Base-by-base conservation (phyloP, 768 basidiomycete genomes). In the Mrakia blollopis region DNA sequence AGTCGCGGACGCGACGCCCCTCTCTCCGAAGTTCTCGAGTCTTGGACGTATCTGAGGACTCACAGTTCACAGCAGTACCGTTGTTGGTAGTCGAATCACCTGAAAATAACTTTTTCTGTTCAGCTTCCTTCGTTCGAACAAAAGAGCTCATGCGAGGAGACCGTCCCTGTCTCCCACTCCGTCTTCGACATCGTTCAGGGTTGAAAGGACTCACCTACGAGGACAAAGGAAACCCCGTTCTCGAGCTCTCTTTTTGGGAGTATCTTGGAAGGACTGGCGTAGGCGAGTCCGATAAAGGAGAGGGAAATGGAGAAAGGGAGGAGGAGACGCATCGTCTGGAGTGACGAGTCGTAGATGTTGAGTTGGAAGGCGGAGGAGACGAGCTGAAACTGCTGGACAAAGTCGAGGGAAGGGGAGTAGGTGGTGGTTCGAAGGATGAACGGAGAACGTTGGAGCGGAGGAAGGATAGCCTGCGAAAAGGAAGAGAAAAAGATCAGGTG, bases 71-170 rank as follows among this genome's bases (percentile, higher is more conserved):
- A 18, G 72, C 41, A 18, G 72, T 73, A 5, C 54, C 54, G 54
- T 73, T 73, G 37, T 60, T 61, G 14, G 72, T 73, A 2, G 72
- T 73, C 2, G 54, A 60, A 35, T 73, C 72, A 9, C n/a, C n/a
- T n/a, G n/a, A n/a, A n/a, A n/a, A n/a, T n/a, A n/a, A n/a, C n/a
- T n/a, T n/a, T n/a, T n/a, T n/a, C n/a, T n/a, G n/a, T n/a, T n/a
- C n/a, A n/a, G n/a, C n/a, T n/a, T n/a, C n/a, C n/a, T n/a, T n/a
- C n/a, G n/a, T n/a, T n/a, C n/a, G n/a, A n/a, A n/a, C n/a, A n/a
- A n/a, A n/a, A n/a, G n/a, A n/a, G n/a, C n/a, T n/a, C n/a, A n/a
- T n/a, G n/a, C n/a, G n/a, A n/a, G n/a, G n/a, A n/a, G n/a, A n/a
- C n/a, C n/a, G n/a, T n/a, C n/a, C n/a, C n/a, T n/a, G n/a, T n/a